Percentiles rank a stretch among this genome's conserved stretches.
phyloP scores from a whole-genome alignment of 805 yeast genomes.

The Starmerella stigmatis region DNA sequence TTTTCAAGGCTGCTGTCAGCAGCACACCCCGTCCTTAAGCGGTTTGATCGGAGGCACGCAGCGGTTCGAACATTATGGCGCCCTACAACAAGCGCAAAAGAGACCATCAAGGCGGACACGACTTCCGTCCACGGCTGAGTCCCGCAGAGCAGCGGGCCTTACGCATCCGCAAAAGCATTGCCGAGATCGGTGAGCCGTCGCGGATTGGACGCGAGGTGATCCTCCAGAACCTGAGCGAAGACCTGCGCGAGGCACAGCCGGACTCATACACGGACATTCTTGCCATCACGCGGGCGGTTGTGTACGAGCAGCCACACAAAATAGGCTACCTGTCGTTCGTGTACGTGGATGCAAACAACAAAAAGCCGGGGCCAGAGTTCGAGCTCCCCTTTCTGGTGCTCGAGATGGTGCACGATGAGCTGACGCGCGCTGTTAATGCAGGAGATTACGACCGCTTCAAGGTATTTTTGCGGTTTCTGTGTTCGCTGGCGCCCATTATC shows the following conservation, averaged over 20 bases:
- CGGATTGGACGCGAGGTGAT: constrained; percentile 22
- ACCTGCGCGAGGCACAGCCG: constrained; percentile 42
- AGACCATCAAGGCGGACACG: constrained; percentile 10
- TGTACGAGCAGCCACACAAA: constrained; percentile 86
- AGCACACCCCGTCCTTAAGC: no score
- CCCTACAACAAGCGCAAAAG: constrained; percentile 18
- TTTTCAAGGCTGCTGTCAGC: no score
- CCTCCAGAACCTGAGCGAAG: constrained; percentile 30
- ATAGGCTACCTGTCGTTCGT: constrained; percentile 60
- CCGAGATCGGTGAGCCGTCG: constrained; percentile 52
- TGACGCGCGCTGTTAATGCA: constrained; percentile 45
- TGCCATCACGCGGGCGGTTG: constrained; percentile 54
- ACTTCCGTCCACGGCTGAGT: constrained; percentile 17
- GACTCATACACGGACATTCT: constrained; percentile 53
- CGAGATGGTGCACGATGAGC: constrained; percentile 55
- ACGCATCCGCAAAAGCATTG: constrained; percentile 34
- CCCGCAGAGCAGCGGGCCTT: constrained; percentile 15
- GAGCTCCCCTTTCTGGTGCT: constrained; percentile 61
- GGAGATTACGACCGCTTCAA: constrained; percentile 57
- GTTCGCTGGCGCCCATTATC: constrained; percentile 53
- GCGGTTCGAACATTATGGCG: not conserved
- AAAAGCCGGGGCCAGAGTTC: not conserved
- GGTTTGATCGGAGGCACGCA: no score
- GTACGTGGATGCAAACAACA: constrained; percentile 27
- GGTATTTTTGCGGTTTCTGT: constrained; percentile 57